Conservation (phyloP, 2,329 filamentous ascomycete genomes). For the Fusarium transvaalense region DNA sequence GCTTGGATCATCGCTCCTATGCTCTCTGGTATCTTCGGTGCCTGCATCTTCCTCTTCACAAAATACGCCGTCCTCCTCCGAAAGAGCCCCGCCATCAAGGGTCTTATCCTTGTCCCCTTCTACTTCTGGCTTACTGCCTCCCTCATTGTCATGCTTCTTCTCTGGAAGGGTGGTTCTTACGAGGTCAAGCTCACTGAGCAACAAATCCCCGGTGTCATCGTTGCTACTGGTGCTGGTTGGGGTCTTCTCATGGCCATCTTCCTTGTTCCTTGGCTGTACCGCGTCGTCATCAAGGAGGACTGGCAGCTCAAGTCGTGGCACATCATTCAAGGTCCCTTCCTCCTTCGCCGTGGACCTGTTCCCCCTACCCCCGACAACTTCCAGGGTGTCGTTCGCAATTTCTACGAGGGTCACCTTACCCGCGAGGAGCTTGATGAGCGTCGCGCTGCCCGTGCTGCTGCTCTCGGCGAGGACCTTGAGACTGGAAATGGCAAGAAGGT, state of each 20-base stretch:
- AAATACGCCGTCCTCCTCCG: slow-evolving; percentile 69
- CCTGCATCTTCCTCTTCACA: slow-evolving; percentile 67
- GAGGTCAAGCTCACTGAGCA: slow-evolving; percentile 61
- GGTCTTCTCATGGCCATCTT: slow-evolving; percentile 64
- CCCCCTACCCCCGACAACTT: slow-evolving; percentile 59
- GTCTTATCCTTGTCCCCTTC: slow-evolving; percentile 65
- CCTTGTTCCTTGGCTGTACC: slow-evolving; percentile 71
- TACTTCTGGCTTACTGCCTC: slow-evolving; percentile 69
- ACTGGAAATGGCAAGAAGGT: slow-evolving; percentile 48
- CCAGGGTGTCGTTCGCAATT: slow-evolving; percentile 62
- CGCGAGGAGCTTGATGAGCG: slow-evolving; percentile 63
- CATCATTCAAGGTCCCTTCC: slow-evolving; percentile 65
- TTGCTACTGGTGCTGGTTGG: slow-evolving; percentile 65
- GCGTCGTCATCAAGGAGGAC: slow-evolving; percentile 70
- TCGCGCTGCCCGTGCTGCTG: slow-evolving; percentile 48
- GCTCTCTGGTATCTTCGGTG: slow-evolving; percentile 65
- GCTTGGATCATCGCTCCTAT: slow-evolving; percentile 72
- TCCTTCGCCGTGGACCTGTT: slow-evolving; percentile 57
- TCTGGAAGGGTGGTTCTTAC: slow-evolving; percentile 65
- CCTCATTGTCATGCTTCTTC: slow-evolving; percentile 71
- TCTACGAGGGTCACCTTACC: slow-evolving; percentile 69
- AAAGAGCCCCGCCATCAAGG: slow-evolving; percentile 64
- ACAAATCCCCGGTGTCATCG: slow-evolving; percentile 65
- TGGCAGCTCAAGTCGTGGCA: slow-evolving; percentile 69
- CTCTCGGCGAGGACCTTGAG: slow-evolving; percentile 41